Conservation (phyloP, 306 rosid species). For the Castanea sativa region DNA sequence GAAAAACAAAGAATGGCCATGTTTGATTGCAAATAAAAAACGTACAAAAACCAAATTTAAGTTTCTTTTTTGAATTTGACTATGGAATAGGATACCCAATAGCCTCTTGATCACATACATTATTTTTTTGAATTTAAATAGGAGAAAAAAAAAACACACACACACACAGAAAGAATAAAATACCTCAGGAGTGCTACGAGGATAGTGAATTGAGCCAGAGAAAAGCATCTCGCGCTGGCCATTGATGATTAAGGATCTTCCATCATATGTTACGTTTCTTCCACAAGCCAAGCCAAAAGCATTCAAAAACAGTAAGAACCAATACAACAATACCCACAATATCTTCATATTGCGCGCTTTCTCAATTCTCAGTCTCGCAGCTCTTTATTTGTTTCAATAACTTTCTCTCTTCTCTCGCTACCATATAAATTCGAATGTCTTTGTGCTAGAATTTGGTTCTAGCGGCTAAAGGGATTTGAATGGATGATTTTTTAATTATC, state of each 20-base stretch:
- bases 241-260: conserved; percentile 57
- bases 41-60: too few relatives aligned
- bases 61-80: too few relatives aligned
- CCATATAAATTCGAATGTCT: too few relatives aligned
- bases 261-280: conserved; percentile 58
- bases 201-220: conserved; percentile 87
- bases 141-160: background rate
- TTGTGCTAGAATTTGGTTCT: too few relatives aligned
- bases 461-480: too few relatives aligned
- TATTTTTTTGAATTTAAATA: background rate
- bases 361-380: too few relatives aligned
- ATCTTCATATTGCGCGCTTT: background rate
- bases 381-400: too few relatives aligned
- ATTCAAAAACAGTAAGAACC: conserved; percentile 20
- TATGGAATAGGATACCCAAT: too few relatives aligned
- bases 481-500: too few relatives aligned
- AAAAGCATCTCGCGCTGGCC: conserved; percentile 60
- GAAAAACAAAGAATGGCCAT: background rate
- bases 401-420: too few relatives aligned
- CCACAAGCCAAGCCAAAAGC: conserved; percentile 18
- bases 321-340: conserved; percentile 9
- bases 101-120: background rate
- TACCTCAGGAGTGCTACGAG: conserved; percentile 86
- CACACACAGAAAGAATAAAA: background rate
- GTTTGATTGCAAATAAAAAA: too few relatives aligned